Evolutionary conservation across 208 protist species (phyloP), one percentile per base, ranked within the genome.

Genomic region (Leishmania amazonensis): DNA sequence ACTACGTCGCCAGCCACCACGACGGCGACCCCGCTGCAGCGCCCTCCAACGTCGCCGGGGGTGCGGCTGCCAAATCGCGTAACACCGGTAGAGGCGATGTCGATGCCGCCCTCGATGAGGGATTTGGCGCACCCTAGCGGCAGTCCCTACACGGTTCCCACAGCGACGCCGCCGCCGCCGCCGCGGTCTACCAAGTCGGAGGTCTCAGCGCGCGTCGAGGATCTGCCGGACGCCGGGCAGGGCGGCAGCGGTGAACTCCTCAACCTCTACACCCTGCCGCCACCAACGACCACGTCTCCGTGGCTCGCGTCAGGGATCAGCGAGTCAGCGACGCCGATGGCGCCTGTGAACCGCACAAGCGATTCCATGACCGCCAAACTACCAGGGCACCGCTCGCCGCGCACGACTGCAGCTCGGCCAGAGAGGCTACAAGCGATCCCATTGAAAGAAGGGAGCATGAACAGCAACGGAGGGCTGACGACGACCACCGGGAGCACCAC

Each of bases 381-480:
- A 35, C 15, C 72, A 24, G 76, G 57, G 72, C 57, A 35, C 75
- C 80, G 80, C 74, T 58, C 80, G 35, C 74, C 80, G 64, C 74
- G n/a, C 53, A 38, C 42, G 8, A 64, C 5, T 9, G 28, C 11
- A 31, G 17, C 38, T 57, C 49, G 77, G 15, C 82, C 76, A 13
- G 58, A 75, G 31, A 45, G 47, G 17, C 31, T 81, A 51, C 82
- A 78, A 74, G 42, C 77, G 60, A 64, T 75, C 24, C n/a, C 57
- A 13, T 81, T 81, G 28, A 85, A 85, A 73, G 79, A 85, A n/a
- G 71, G 54, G 51, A 81, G 82, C 72, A 79, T 74, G 58, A 62
- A 75, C 77, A 81, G 82, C 76, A 81, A 76, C 53, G 78, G 71
- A 19, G 82, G 82, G n/a, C 77, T 81, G 60, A 85, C 77, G n/a